phyloP scores from a whole-genome alignment of 768 basidiomycete genomes.

The Boletus rubroflammeus region DNA sequence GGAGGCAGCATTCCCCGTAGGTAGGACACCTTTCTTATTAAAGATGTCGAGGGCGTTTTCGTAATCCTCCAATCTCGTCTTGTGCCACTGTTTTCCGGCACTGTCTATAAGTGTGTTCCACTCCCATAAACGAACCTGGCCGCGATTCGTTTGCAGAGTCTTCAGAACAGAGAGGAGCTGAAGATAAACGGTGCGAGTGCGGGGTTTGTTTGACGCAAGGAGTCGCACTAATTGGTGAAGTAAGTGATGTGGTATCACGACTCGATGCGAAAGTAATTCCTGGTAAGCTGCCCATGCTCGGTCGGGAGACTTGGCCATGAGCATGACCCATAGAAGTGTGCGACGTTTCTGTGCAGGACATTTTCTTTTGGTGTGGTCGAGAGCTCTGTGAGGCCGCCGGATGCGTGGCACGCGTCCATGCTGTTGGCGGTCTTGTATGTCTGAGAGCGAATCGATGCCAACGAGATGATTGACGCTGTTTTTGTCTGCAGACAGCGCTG shows the following conservation, averaged over 20 bases:
- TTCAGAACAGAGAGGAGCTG: constrained; percentile 67
- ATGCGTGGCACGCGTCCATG: not conserved
- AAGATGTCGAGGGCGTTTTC: constrained; percentile 56
- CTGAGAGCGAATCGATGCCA: constrained; percentile 3
- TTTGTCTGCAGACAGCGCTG: not conserved
- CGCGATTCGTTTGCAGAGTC: constrained; percentile 52
- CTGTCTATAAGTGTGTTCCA: constrained; percentile 75
- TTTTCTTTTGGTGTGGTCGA: constrained; percentile 11
- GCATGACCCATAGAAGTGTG: constrained; percentile 32
- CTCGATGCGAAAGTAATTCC: constrained; percentile 26
- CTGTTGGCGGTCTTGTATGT: constrained; percentile 7
- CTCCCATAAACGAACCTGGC: constrained; percentile 55
- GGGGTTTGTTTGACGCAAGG: constrained; percentile 50
- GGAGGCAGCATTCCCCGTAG: not conserved
- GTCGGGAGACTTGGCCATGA: constrained; percentile 28
- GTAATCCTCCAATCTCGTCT: constrained; percentile 54
- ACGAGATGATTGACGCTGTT: constrained; percentile 1
- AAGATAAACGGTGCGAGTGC: constrained; percentile 57
- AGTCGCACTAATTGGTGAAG: constrained; percentile 63
- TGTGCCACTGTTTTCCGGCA: constrained; percentile 64
- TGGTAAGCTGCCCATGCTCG: constrained; percentile 46
- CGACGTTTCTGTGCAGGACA: constrained; percentile 18
- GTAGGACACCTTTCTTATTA: constrained; percentile 51
- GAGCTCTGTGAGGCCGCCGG: not conserved
- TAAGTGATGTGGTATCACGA: constrained; percentile 34